Conservation (phyloP, 305 asterid genomes). For the Fraxinus nigra region DNA sequence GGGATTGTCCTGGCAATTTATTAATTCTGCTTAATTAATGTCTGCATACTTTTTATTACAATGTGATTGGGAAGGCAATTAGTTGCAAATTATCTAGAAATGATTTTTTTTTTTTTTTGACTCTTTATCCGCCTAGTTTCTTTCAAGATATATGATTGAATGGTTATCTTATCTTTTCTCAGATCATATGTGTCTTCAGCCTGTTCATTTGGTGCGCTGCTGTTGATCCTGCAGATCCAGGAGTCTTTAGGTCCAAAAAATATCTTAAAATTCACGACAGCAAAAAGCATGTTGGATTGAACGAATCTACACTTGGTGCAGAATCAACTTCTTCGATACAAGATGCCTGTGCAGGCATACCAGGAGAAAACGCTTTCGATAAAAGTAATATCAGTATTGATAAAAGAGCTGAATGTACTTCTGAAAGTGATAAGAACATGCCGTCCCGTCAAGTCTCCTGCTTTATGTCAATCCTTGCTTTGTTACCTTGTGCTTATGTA, state of each 20-base stretch:
- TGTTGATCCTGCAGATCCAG: constrained; percentile 93
- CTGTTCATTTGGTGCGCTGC: constrained; percentile 95
- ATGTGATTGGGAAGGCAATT: neutral
- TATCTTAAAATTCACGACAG: constrained; percentile 52
- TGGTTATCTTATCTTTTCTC: constrained; percentile 20
- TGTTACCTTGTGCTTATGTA: constrained; percentile 64
- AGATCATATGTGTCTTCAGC: constrained; percentile 74
- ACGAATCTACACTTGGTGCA: constrained; percentile 54
- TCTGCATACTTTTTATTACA: neutral
- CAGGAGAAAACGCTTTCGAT: constrained; percentile 39
- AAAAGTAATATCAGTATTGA: constrained; percentile 38
- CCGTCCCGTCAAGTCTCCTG: constrained; percentile 28
- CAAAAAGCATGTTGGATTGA: constrained; percentile 36
- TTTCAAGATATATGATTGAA: constrained; percentile 15
- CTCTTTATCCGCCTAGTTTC: neutral
- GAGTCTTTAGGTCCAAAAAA: constrained; percentile 83
- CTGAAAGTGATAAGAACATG: constrained; percentile 35
- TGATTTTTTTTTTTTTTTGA: neutral
- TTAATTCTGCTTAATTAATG: neutral
- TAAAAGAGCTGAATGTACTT: constrained; percentile 35
- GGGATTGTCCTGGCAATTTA: constrained; percentile 1
- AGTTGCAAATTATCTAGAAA: neutral
- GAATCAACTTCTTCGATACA: constrained; percentile 59
- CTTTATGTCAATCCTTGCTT: constrained; percentile 42
- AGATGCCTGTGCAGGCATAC: constrained; percentile 44